phyloP scores from a whole-genome alignment of 148 eudicot species.

The Camellia lanceoleosa region DNA sequence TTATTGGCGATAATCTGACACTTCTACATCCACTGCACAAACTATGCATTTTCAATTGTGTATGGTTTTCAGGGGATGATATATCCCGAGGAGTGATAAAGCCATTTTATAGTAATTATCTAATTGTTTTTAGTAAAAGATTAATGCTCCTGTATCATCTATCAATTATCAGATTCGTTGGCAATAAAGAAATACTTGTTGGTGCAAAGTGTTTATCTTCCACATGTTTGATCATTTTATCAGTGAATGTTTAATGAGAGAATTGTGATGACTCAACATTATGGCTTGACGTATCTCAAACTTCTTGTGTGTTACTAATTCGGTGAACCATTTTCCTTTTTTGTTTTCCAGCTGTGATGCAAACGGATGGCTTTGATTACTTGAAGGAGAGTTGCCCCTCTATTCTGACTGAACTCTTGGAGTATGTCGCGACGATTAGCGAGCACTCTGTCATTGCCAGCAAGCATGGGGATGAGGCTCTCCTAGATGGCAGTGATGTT shows the following conservation, averaged over 20 bases:
- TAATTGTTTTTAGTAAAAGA: not conserved
- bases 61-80: not conserved
- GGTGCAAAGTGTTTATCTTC: not conserved
- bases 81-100: not conserved
- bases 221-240: not conserved
- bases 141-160: not conserved
- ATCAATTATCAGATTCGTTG: not conserved
- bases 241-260: not conserved
- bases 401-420: constrained; percentile 71
- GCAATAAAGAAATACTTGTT: not conserved
- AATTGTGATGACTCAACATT: not conserved
- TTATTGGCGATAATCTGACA: not conserved
- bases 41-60: not conserved
- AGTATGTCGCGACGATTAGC: constrained; percentile 60
- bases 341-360: constrained; percentile 81
- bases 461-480: constrained; percentile 41
- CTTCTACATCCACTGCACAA: not conserved
- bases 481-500: constrained; percentile 65
- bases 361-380: constrained; percentile 92
- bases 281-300: not conserved
- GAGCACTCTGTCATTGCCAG: constrained; percentile 53
- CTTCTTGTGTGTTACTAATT: not conserved
- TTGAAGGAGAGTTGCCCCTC: constrained; percentile 81
- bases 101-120: not conserved
- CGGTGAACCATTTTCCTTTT: not conserved